Evolutionary conservation across 2,329 filamentous ascomycete species (phyloP).

Genomic region (Verticillium nubilum): DNA sequence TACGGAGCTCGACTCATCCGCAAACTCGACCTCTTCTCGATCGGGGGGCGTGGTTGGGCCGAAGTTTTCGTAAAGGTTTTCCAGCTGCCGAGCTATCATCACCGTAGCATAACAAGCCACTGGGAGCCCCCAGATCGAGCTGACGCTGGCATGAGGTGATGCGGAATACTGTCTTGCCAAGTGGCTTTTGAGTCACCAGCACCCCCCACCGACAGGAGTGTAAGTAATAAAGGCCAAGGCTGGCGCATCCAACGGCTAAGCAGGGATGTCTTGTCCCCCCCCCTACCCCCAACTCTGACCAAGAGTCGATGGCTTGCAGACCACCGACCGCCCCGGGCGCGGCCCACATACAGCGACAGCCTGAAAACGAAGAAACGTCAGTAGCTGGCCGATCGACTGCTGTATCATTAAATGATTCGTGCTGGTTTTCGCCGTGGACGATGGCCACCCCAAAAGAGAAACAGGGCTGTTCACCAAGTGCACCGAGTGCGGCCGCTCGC

Average conservation of each 20-base stretch:
- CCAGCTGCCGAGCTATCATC: background rate
- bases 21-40: background rate
- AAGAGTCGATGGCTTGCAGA: background rate
- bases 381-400: background rate
- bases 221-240: background rate
- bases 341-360: background rate
- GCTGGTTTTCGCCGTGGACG: background rate
- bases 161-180: background rate
- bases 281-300: too few relatives aligned
- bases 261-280: background rate
- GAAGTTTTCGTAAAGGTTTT: background rate
- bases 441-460: too few relatives aligned
- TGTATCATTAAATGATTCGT: background rate
- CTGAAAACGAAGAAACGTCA: background rate
- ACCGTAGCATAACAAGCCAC: background rate
- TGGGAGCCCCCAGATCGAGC: background rate
- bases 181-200: background rate
- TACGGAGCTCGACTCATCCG: background rate
- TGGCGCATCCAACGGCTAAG: background rate
- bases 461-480: too few relatives aligned
- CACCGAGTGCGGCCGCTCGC: too few relatives aligned
- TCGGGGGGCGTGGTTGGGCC: background rate
- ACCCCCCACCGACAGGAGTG: background rate
- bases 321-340: background rate
- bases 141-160: background rate